A percentile compares a stretch with the other conserved stretches of the same genome.
These are phyloP conservation scores for Aspergillus uvarum DNA, from an alignment of 2,329 filamentous ascomycete species.

Conservation along the genomic window DNA sequence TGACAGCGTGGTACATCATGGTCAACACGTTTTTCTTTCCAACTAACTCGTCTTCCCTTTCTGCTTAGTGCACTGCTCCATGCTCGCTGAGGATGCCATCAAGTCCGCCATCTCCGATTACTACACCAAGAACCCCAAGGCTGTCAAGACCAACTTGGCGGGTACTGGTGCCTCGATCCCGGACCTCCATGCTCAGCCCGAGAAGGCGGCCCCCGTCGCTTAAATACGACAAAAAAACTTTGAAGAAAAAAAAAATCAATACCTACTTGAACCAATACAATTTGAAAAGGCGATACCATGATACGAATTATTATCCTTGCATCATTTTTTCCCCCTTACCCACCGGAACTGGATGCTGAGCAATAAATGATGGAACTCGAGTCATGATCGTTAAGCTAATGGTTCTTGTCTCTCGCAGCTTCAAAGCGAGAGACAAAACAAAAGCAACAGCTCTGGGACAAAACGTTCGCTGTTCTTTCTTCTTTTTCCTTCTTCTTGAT, in stretches of 20 bases:
- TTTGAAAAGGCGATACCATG: conserved; percentile 1
- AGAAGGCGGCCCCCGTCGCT: conserved; percentile 36
- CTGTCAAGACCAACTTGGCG: conserved; percentile 70
- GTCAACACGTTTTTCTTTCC: neutral
- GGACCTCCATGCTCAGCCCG: conserved; percentile 49
- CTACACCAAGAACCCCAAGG: conserved; percentile 84
- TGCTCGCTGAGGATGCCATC: conserved; percentile 90
- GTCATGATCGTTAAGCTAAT: neutral
- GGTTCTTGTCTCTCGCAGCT: neutral
- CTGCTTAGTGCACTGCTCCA: conserved; percentile 76
- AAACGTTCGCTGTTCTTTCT: neutral
- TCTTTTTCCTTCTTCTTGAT: conserved; percentile 3
- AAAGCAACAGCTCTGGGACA: neutral
- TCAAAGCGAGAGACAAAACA: neutral
- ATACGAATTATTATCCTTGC: neutral
- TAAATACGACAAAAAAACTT: neutral
- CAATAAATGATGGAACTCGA: neutral
- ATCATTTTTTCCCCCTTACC: neutral
- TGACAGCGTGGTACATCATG: neutral
- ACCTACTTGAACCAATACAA: too few relatives aligned
- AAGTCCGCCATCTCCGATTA: conserved; percentile 89
- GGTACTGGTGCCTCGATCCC: conserved; percentile 71
- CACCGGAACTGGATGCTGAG: neutral
- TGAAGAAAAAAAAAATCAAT: neutral
- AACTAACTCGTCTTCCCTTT: conserved; percentile 9